Evolutionary conservation across 2,329 filamentous ascomycete genomes (phyloP), one percentile per base, ranked within the genome.

Genomic region (Botrytis cinerea): DNA sequence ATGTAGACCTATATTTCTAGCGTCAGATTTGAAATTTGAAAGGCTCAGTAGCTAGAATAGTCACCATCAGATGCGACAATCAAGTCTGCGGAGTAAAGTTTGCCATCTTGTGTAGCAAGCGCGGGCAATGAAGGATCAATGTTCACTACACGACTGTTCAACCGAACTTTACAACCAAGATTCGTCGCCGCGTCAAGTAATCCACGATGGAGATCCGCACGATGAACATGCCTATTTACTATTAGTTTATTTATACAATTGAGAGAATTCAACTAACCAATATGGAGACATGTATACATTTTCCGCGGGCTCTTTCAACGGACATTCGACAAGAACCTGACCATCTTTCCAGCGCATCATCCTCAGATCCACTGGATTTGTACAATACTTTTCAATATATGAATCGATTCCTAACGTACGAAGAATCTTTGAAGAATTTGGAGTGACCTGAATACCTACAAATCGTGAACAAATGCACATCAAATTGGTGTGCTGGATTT

Each of bases 271-370:
- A 18, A 54, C 64, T 40, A 20, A 54, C 64, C 46, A 67, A 28
- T 40, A 67, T 9, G 46, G 46, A 54, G 45, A 67, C 46, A 57
- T 63, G 43, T 77, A 76, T 46, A 74, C 61, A 14, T 69, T 67
- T 14, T 73, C 9, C 2, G 75, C 76, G n/a, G 74, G 75, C 46
- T 74, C 72, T 63, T 75, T 75, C 40, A 77, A 67, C 6, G 74
- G 75, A 59, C 70, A 73, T 38, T 75, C 72, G n/a, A 77, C 73
- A 40, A 77, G 70, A 16, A 75, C 59, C 22, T 73, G 45, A 18
- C 76, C 75, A 72, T 73, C 71, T 28, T 63, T n/a, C 74, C 74
- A 77, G 28, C 75, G 48, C 76, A 75, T 75, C 75, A 77, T 77
- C 25, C 72, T 66, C 22, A 76, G 54, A 66, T 76, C 76, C 4